Conservation (phyloP, 345 rosid species). For the Turritis glabra region DNA sequence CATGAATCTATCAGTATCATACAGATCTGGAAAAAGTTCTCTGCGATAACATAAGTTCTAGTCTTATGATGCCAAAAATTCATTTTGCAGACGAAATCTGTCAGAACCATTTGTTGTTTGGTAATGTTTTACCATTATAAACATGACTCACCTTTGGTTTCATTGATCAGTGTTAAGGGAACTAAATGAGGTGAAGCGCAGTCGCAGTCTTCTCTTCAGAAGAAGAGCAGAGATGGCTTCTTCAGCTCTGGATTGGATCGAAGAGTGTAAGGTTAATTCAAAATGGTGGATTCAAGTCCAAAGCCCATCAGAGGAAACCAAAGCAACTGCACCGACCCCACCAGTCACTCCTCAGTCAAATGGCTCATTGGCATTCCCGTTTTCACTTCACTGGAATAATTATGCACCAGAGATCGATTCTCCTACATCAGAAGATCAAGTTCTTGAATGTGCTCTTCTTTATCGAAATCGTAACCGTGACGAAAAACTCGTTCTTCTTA, state of each 20-base stretch:
- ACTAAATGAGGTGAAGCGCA: conserved; percentile 60
- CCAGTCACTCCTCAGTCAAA: conserved; percentile 63
- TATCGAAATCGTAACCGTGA: conserved; percentile 46
- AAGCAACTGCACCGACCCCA: conserved; percentile 57
- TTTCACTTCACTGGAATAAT: conserved; percentile 26
- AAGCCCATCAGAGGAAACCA: conserved; percentile 58
- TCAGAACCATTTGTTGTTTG: not conserved
- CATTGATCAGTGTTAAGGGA: conserved; percentile 63
- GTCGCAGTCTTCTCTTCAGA: conserved; percentile 49
- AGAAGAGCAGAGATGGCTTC: conserved; percentile 56
- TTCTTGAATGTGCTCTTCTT: conserved; percentile 65
- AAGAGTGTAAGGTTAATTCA: conserved; percentile 62
- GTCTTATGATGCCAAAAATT: not conserved
- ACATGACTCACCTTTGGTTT: not conserved
- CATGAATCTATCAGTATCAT: not conserved
- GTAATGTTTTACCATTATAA: not conserved
- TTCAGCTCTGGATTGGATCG: conserved; percentile 75
- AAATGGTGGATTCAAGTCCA: conserved; percentile 87
- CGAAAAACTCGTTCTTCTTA: conserved; percentile 71
- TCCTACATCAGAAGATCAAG: conserved; percentile 73
- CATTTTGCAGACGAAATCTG: not conserved
- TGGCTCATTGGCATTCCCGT: conserved; percentile 37
- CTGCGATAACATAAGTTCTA: not conserved
- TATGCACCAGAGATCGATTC: conserved; percentile 44
- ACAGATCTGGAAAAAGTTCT: not conserved